These are phyloP conservation scores for Artemisia argyi DNA, from an alignment of 129 eudicot genomes.

Conservation along the genomic window DNA sequence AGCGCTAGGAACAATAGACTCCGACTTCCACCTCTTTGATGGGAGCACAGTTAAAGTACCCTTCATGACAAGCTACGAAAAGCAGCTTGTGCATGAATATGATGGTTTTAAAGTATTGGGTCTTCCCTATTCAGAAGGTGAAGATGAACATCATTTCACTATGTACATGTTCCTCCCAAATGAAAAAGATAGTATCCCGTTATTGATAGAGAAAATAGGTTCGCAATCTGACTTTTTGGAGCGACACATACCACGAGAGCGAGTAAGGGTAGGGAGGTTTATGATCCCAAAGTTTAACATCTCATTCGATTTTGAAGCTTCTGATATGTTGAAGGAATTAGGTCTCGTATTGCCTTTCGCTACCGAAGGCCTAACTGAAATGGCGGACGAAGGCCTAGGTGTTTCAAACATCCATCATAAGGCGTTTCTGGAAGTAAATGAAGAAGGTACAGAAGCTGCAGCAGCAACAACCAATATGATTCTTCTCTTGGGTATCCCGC, in stretches of 20 bases:
- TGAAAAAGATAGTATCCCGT: not conserved
- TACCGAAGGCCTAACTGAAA: not conserved
- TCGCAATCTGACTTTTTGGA: not conserved
- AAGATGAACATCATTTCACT: too few species aligned
- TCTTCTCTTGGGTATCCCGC: too few species aligned
- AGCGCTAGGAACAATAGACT: not conserved
- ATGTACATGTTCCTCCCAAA: too few species aligned
- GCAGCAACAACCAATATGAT: not conserved
- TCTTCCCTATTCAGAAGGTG: too few species aligned
- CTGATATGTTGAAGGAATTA: too few species aligned
- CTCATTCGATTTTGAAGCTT: too few species aligned
- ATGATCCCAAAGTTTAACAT: too few species aligned
- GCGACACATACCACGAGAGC: not conserved
- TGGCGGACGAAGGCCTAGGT: not conserved
- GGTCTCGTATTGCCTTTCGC: not conserved
- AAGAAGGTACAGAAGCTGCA: too few species aligned
- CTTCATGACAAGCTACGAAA: not conserved
- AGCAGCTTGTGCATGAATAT: not conserved
- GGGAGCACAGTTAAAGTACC: conserved; percentile 22
- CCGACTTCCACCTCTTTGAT: conserved; percentile 49
- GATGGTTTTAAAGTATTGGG: too few species aligned
- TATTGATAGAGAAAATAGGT: not conserved
- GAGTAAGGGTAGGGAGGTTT: not conserved
- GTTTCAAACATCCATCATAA: not conserved
- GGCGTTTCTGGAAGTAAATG: too few species aligned